phyloP scores from a whole-genome alignment of 2,329 filamentous ascomycete genomes.

The Talaromyces sp. region DNA sequence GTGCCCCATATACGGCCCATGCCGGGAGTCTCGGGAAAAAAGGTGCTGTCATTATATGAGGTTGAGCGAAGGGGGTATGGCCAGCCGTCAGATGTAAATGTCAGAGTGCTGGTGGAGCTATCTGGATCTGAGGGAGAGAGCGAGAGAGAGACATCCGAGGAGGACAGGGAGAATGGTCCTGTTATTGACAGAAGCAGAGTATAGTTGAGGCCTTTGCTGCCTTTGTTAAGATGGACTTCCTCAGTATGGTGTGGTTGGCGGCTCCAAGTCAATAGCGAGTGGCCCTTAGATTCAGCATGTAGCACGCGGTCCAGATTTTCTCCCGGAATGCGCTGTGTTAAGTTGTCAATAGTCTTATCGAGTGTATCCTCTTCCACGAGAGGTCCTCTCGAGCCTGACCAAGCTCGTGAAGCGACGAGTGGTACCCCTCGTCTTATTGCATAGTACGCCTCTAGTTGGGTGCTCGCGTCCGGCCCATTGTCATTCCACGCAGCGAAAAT shows the following conservation, averaged over 20 bases:
- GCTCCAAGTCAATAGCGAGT: slow-evolving; percentile 11
- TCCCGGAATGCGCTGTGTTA: slow-evolving; percentile 40
- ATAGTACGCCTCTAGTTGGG: slow-evolving; percentile 50
- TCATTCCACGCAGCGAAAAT: slow-evolving; percentile 53
- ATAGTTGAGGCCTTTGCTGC: slow-evolving; percentile 54
- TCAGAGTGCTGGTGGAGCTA: slow-evolving; percentile 26
- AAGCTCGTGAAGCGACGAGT: slow-evolving; percentile 49
- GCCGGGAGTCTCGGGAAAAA: slow-evolving; percentile 38
- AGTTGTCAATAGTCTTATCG: slow-evolving; percentile 31
- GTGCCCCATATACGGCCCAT: slow-evolving; percentile 50
- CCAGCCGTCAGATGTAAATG: slow-evolving; percentile 41
- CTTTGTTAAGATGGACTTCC: slow-evolving; percentile 30
- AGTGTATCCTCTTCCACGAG: slow-evolving; percentile 37
- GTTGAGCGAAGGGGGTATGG: slow-evolving; percentile 47
- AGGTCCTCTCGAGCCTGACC: slow-evolving; percentile 45
- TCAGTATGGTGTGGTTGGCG: slow-evolving; percentile 25
- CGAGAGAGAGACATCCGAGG: slow-evolving; percentile 38
- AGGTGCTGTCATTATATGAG: slow-evolving; percentile 31
- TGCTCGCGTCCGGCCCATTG: slow-evolving; percentile 48
- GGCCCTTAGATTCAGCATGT: slow-evolving; percentile 23
- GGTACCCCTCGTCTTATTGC: slow-evolving; percentile 47
- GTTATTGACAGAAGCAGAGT: slow-evolving; percentile 46
- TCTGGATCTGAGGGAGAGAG: slow-evolving; percentile 19
- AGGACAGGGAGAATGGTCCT: slow-evolving; percentile 42
- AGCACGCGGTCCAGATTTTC: slow-evolving; percentile 46